Evolutionary conservation across 257 asterid species (phyloP), one percentile per base, ranked within the genome.

Genomic region (Solanum peruvianum): DNA sequence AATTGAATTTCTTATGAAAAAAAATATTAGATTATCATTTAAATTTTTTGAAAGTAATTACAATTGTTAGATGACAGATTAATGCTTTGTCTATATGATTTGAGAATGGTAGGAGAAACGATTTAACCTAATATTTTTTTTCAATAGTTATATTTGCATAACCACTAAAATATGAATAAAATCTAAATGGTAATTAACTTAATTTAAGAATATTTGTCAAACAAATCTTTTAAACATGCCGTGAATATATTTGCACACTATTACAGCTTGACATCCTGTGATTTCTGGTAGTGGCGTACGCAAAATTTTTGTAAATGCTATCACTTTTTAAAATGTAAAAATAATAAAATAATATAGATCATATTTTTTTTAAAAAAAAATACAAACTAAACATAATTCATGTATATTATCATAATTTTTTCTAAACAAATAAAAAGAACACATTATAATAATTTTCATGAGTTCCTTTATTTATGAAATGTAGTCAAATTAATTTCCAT

Each of bases 291-390:
- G 5, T 33, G 35, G 5, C 35, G 0, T 4, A 33, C 0, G 2
- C 39, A 37, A 5, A 6, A 1, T 37, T 37, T 37, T 37, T 37
- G 1, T 37, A 37, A 37, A 0, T 0, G 7, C 0, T 37, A 37
- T 37, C 39, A 37, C 7, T 37, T 37, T 37, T 37, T 37, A 37
- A 37, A 37, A 37, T 37, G 39, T 5, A 7, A 37, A 37, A 37
- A 37, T 37, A 37, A 5, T 5, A 5, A 37, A 37, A 37, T 37
- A 37, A 37, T 37, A 37, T 37, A 37, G 1, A 5, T 37, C 7
- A 37, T 37, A 37, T 37, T 1, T 37, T 5, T 5, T 35, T 5
- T 37, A 0, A 35, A 35, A 35, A 35, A 35, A 37, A 37, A 5
- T 37, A 37, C 7, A 37, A 37, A 37, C 6, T 5, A 37, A 37